Conservation (phyloP, 2,329 filamentous ascomycete species). For the Stachybotrys chlorohalonatus region DNA sequence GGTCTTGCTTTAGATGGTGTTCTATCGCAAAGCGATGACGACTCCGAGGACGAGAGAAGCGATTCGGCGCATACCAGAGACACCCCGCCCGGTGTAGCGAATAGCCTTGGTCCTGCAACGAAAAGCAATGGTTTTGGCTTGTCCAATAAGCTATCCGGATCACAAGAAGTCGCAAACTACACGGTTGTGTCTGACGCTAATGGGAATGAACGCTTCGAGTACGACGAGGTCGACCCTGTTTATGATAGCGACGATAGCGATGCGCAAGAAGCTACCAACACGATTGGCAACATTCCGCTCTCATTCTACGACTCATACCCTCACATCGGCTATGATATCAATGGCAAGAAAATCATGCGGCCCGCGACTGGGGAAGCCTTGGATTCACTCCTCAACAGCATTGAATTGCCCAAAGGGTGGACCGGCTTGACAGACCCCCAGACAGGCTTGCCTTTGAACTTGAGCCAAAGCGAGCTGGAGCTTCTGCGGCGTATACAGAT, state of each 20-base stretch:
- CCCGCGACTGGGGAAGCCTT: constrained; percentile 89
- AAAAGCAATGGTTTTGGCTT: not conserved
- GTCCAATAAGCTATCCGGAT: not conserved
- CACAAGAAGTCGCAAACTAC: constrained; percentile 25
- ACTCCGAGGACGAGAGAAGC: constrained; percentile 41
- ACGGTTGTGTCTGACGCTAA: constrained; percentile 71
- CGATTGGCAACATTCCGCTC: constrained; percentile 88
- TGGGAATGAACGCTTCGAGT: constrained; percentile 82
- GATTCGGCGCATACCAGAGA: constrained; percentile 24
- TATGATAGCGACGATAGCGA: constrained; percentile 97
- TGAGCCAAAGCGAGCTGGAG: constrained; percentile 82
- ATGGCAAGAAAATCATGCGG: constrained; percentile 95
- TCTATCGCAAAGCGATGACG: constrained; percentile 48
- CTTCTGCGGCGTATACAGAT: constrained; percentile 80
- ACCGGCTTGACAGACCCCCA: constrained; percentile 89
- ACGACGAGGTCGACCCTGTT: constrained; percentile 85
- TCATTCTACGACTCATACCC: constrained; percentile 97
- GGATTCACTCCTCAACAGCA: constrained; percentile 89
- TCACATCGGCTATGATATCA: constrained; percentile 97
- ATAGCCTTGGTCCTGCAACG: not conserved
- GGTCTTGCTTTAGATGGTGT: constrained; percentile 46
- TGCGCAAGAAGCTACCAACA: constrained; percentile 69
- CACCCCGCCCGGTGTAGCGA: constrained; percentile 11
- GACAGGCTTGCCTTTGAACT: constrained; percentile 84
- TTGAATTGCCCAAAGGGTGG: constrained; percentile 95